These are phyloP conservation scores for Eimeria zaria DNA, from an alignment of 169 alveolate species.

Conservation along the genomic window DNA sequence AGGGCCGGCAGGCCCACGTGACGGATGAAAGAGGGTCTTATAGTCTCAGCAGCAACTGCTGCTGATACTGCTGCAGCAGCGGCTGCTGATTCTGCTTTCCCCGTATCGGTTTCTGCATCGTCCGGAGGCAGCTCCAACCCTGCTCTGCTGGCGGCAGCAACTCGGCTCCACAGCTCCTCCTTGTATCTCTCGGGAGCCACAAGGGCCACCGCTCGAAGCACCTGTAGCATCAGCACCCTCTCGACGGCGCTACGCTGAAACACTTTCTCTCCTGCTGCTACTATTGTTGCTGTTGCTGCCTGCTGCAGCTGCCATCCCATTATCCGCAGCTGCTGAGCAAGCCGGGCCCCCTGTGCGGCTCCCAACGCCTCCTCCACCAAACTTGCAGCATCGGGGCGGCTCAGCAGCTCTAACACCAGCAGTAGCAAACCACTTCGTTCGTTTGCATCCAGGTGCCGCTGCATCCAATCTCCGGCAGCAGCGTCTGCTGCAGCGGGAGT, in stretches of 20 bases:
- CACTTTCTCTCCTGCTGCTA: background rate
- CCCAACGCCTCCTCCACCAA: slow-evolving; percentile 34
- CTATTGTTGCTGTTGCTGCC: background rate
- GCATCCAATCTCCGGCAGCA: background rate
- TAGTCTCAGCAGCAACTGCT: background rate
- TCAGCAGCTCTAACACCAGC: slow-evolving; percentile 38
- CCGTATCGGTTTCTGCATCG: background rate
- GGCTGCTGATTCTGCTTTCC: background rate
- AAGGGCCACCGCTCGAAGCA: slow-evolving; percentile 12
- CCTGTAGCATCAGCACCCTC: slow-evolving; percentile 42
- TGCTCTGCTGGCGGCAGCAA: slow-evolving; percentile 19
- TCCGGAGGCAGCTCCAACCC: background rate
- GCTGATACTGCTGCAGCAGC: background rate
- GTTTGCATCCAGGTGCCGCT: slow-evolving; percentile 14
- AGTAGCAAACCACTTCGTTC: slow-evolving; percentile 41
- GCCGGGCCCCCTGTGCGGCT: background rate
- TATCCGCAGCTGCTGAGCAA: background rate
- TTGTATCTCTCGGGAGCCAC: background rate
- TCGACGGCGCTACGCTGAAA: background rate
- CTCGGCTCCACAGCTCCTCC: slow-evolving; percentile 18
- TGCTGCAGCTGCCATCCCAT: background rate
- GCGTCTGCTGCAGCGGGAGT: background rate
- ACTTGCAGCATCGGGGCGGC: slow-evolving; percentile 39
- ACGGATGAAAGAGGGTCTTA: background rate
- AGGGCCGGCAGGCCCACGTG: slow-evolving; percentile 56